Evolutionary conservation across 176 grass and related monocot genomes (phyloP), one percentile per base, ranked within the genome.

Genomic region (Oryza meyeriana): DNA sequence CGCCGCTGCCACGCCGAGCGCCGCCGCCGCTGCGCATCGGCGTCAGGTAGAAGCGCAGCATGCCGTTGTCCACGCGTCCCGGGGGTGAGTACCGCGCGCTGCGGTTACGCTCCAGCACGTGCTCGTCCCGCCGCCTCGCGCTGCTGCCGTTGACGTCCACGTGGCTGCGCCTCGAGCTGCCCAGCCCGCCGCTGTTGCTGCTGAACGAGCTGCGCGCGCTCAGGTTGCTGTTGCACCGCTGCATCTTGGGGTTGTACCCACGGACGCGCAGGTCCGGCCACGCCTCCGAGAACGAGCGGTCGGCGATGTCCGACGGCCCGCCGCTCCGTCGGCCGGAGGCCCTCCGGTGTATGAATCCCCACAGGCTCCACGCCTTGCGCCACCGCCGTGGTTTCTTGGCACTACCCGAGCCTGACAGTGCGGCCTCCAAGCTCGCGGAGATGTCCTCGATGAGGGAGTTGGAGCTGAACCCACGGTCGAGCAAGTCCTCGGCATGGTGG

Each of bases 21-120:
- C 32, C 77, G 68, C 76, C 34, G 58, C 91, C 88, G 81, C 87
- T 95, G 42, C 85, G 85, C 91, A 89, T 93, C 34, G 97, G 97
- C 38, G 97, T 93, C 73, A 99, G 76, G 86, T 99, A 99, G 90
- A 99, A 99, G 50, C 97, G 78, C 63, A 99, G 79, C 97, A 99
- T 94, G 4, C 97, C 88, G 78, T 94, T 95, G 70, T 98, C 96
- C 25, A 86, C 83, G 72, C 80, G 90, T 27, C 87, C 87, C 8
- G 96, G 93, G 16, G 96, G 93, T 20, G 96, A 99, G 76, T 95
- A 90, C 69, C 93, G 88, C 3, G 89, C 87, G 83, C 97, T 94
- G 38, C 89, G 87, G 89, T 96, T 99, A 78, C 91, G 87, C 80
- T 99, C 93, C 64, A 95, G 39, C 69, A 71, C 75, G 74, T 83